Evolutionary conservation across 2,329 filamentous ascomycete species (phyloP).

Genomic region (Talaromyces sp.): DNA sequence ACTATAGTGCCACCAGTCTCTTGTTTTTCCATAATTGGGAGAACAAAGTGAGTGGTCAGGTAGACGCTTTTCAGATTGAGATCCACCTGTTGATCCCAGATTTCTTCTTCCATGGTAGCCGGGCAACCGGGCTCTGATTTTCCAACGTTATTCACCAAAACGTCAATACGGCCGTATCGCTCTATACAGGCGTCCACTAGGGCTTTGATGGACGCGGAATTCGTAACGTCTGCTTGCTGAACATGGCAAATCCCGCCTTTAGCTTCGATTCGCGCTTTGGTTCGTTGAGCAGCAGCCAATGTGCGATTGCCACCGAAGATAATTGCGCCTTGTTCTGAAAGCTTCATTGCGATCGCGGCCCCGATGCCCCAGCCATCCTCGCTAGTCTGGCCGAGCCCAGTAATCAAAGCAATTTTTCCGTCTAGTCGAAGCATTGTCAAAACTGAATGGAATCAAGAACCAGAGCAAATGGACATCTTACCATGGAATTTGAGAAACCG

Average conservation of each 20-base stretch:
- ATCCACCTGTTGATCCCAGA: constrained; percentile 58
- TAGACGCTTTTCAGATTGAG: constrained; percentile 62
- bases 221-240: constrained; percentile 8
- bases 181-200: constrained; percentile 56
- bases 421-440: constrained; percentile 20
- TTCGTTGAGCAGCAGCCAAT: constrained; percentile 6
- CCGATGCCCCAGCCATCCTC: constrained; percentile 16
- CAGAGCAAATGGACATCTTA: background rate
- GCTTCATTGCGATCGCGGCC: constrained; percentile 8
- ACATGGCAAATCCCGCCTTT: constrained; percentile 12
- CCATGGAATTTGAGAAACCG: background rate
- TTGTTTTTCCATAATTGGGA: constrained; percentile 30
- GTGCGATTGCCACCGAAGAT: constrained; percentile 13
- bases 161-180: constrained; percentile 60
- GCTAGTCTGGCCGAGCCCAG: constrained; percentile 12
- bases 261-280: constrained; percentile 9
- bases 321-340: constrained; percentile 7
- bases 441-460: background rate
- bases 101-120: constrained; percentile 51
- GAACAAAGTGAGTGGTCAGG: constrained; percentile 50
- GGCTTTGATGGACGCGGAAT: constrained; percentile 33
- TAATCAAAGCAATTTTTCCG: constrained; percentile 11
- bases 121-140: constrained; percentile 57
- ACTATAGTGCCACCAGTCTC: constrained; percentile 44
- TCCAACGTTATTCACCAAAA: constrained; percentile 65